Base-by-base conservation (phyloP, 805 yeast species). In the Sugiyamaella chiloensis region DNA sequence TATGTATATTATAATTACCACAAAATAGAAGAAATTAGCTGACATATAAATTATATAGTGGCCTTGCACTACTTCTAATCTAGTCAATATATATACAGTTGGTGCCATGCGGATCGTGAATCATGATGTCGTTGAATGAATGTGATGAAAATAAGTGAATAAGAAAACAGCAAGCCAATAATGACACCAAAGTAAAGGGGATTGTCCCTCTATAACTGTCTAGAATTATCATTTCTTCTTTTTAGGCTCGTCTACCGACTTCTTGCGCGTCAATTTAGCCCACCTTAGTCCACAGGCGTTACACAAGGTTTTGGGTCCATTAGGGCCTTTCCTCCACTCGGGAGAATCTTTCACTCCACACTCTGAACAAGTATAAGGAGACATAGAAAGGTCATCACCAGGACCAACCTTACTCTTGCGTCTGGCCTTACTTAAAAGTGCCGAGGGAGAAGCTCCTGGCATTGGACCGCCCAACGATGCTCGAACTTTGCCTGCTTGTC, bases 281-380 rank as follows among this genome's bases (percentile, higher is more conserved):
- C 69, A 69, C n/a, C 73, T 60, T 44, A 90, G 69, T 0, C 97
- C 97, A 68, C 97, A 90, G 0, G 97, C 96, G 64, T 89, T 89
- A 66, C 97, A 89, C 50, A 89, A 70, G 0, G 91, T 85, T 57
- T 87, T 75, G 3, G 82, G 79, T 0, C 96, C 95, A 48, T 78
- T 76, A 0, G 96, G 96, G 0, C 96, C 97, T 52, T 84, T 73
- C 60, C 97, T 74, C 97, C 97, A 89, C 64, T 90, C 96, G 0
- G 96, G 96, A 0, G 96, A 86, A 40, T 79, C 80, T 24, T 72
- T 72, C 1, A 83, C 78, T 0, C 83, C 82, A 67, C 96, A 89
- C 56, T 88, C 96, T 29, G 69, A 60, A 58, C 91, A 85, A 16
- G 56, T 56, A 53, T 59, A 58, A 23, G 54, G 52, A 30, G 41